Conservation (phyloP, 2,329 filamentous ascomycete species). For the Aspergillus glaucus region DNA sequence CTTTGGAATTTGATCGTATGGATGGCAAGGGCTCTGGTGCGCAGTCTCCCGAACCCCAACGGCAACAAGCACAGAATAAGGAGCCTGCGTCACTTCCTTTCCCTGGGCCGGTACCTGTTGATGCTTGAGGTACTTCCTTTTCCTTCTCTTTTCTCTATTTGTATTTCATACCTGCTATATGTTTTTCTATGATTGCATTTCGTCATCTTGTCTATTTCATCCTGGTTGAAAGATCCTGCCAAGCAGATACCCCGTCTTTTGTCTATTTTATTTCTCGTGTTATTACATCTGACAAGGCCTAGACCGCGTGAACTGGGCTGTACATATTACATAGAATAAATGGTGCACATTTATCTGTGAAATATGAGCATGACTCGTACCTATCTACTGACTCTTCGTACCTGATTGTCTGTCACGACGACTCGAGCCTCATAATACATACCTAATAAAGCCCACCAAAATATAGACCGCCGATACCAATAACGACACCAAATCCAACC, state of each 20-base stretch:
- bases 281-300: neutral
- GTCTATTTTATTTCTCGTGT: constrained; percentile 2
- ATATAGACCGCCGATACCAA: too few relatives aligned
- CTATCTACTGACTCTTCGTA: too few relatives aligned
- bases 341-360: too few relatives aligned
- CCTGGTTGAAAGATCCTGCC: constrained; percentile 10
- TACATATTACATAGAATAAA: neutral
- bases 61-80: constrained; percentile 16
- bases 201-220: neutral
- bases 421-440: too few relatives aligned
- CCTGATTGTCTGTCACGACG: too few relatives aligned
- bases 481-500: too few relatives aligned
- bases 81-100: constrained; percentile 18
- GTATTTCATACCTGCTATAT: neutral
- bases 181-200: neutral
- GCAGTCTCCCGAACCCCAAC: constrained; percentile 24
- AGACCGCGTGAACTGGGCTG: neutral
- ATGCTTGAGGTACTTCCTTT: constrained; percentile 15
- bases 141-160: neutral
- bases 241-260: constrained; percentile 29
- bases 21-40: constrained; percentile 27
- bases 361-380: too few relatives aligned
- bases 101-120: constrained; percentile 26
- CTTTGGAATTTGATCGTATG: constrained; percentile 38
- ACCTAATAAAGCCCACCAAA: too few relatives aligned